These are phyloP conservation scores for Rutstroemia sp. DNA, from an alignment of 2,329 filamentous ascomycete genomes.

Conservation along the genomic window DNA sequence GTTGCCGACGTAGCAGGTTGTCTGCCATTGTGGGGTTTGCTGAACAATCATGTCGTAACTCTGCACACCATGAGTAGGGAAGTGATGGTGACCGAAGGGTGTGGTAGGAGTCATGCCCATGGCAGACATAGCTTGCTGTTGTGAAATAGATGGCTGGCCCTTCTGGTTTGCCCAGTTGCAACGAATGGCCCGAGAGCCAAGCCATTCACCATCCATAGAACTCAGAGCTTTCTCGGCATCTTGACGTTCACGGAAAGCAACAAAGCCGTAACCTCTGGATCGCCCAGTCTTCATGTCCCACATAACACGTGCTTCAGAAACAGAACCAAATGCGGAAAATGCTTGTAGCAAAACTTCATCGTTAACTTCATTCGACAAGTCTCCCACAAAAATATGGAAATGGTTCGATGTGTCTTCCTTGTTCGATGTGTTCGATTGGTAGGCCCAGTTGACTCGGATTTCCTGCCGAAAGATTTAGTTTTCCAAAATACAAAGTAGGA, in stretches of 20 bases:
- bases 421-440: conserved; percentile 87
- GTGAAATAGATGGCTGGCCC: conserved; percentile 96
- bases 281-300: conserved; percentile 99
- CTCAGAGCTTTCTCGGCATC: conserved; percentile 95
- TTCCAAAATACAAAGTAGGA: neutral
- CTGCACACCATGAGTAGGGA: conserved; percentile 91
- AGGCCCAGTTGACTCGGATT: conserved; percentile 99
- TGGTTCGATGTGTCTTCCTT: conserved; percentile 98
- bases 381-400: conserved; percentile 98
- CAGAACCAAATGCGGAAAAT: conserved; percentile 90
- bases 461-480: conserved; percentile 49
- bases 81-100: conserved; percentile 94
- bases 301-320: conserved; percentile 98
- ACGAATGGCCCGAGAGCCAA: conserved; percentile 93
- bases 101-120: conserved; percentile 99
- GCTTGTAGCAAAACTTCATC: conserved; percentile 90
- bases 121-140: conserved; percentile 92
- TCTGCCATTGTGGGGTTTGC: conserved; percentile 97
- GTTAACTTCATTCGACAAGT: conserved; percentile 97
- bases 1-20: conserved; percentile 96
- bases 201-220: conserved; percentile 99
- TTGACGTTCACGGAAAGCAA: conserved; percentile 87
- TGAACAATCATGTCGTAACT: conserved; percentile 96
- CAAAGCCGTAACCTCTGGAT: conserved; percentile 95
- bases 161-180: conserved; percentile 99